Evolutionary conservation across 768 basidiomycete species (phyloP).

Genomic region (Mycena amicta): DNA sequence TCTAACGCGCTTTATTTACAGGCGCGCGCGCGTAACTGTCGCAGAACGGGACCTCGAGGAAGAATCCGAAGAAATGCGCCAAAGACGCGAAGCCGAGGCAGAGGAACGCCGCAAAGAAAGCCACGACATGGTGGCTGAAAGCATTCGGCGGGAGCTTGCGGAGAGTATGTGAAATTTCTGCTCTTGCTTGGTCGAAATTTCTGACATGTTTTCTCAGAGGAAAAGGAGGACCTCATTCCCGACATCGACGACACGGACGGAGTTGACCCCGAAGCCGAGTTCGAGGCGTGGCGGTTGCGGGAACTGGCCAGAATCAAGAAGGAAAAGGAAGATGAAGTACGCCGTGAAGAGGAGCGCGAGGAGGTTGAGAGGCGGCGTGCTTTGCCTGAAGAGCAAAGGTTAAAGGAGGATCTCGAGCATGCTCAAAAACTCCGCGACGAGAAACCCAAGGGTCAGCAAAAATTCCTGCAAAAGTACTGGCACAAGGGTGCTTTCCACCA

Average conservation of each 20-base stretch:
- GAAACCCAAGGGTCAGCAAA: slow-evolving; percentile 89
- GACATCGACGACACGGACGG: slow-evolving; percentile 97
- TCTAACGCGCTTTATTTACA: slow-evolving; percentile 31
- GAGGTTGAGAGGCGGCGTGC: slow-evolving; percentile 92
- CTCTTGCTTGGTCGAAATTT: neutral
- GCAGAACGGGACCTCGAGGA: slow-evolving; percentile 68
- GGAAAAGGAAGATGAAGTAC: slow-evolving; percentile 88
- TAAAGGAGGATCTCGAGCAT: slow-evolving; percentile 89
- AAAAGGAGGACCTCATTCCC: slow-evolving; percentile 79
- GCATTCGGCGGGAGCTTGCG: slow-evolving; percentile 85
- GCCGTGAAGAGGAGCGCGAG: slow-evolving; percentile 80
- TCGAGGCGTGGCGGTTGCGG: slow-evolving; percentile 94
- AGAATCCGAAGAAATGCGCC: slow-evolving; percentile 75
- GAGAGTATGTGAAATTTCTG: slow-evolving; percentile 65
- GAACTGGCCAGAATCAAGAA: slow-evolving; percentile 92
- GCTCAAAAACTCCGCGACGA: slow-evolving; percentile 82
- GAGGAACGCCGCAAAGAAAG: slow-evolving; percentile 87
- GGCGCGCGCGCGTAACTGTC: slow-evolving; percentile 77
- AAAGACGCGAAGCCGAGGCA: slow-evolving; percentile 70
- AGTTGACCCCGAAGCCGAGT: slow-evolving; percentile 84
- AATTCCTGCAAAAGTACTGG: slow-evolving; percentile 97
- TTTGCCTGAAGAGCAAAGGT: slow-evolving; percentile 88
- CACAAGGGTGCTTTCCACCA: slow-evolving; percentile 99
- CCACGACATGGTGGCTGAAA: slow-evolving; percentile 92
- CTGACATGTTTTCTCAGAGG: slow-evolving; percentile 59